phyloP scores from a whole-genome alignment of 768 basidiomycete species.

The Tubosaeta brunneosetosa region DNA sequence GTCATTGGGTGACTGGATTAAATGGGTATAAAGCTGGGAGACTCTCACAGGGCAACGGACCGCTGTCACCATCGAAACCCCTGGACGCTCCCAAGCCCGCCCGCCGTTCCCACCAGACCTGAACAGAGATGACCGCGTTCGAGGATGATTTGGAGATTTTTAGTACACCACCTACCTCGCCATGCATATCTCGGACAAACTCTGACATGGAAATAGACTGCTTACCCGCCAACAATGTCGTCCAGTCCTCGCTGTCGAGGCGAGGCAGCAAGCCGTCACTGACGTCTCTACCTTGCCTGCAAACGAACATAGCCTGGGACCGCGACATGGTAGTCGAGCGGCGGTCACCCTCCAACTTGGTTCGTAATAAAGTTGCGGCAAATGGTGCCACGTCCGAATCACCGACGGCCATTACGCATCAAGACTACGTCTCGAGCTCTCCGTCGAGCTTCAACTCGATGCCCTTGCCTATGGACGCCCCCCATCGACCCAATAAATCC shows the following conservation, averaged over 20 bases:
- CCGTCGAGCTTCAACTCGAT: conserved; percentile 25
- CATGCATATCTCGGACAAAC: conserved; percentile 24
- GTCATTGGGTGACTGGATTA: conserved; percentile 27
- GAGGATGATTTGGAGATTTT: conserved; percentile 37
- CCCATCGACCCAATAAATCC: conserved; percentile 39
- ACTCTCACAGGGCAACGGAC: not conserved
- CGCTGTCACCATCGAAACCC: conserved; percentile 3
- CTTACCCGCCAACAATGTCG: conserved; percentile 11
- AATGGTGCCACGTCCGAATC: conserved; percentile 14
- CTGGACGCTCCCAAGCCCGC: conserved; percentile 7
- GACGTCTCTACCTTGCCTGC: conserved; percentile 25
- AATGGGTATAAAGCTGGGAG: conserved; percentile 21
- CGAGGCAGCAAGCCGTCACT: conserved; percentile 28
- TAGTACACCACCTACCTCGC: conserved; percentile 42
- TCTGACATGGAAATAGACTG: conserved; percentile 12
- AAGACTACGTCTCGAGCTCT: conserved; percentile 25
- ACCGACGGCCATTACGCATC: conserved; percentile 19
- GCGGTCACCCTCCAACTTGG: conserved; percentile 18
- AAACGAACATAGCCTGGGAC: conserved; percentile 33
- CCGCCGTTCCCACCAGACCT: conserved; percentile 7
- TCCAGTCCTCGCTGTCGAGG: conserved; percentile 39
- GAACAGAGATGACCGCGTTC: conserved; percentile 26
- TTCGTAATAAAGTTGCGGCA: conserved; percentile 16
- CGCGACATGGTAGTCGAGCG: conserved; percentile 35
- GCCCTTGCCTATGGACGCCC: conserved; percentile 25